A percentile compares a stretch with the other conserved stretches of the same genome.
Evolutionary conservation across 108 stramenopile species (phyloP).

Genomic region (Chaetoceros tenuissimus): DNA sequence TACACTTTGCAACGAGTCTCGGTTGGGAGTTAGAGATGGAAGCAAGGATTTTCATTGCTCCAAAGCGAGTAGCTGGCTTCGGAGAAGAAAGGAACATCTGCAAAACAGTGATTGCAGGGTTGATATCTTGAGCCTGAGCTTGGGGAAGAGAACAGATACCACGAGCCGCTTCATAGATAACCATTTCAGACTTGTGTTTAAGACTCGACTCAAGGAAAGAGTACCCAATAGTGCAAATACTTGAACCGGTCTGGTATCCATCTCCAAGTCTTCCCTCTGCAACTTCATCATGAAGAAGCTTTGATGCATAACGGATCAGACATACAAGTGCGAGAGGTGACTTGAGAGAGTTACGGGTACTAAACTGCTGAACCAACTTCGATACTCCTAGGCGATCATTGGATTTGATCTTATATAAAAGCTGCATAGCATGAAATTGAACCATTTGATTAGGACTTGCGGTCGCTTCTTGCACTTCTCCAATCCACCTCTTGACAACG

Average conservation of each 20-base stretch:
- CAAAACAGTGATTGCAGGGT: constrained; percentile 93
- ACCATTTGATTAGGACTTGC: constrained; percentile 94
- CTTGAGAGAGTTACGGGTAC: constrained; percentile 79
- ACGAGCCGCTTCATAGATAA: constrained; percentile 97
- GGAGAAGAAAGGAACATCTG: constrained; percentile 91
- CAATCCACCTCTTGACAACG: constrained; percentile 89
- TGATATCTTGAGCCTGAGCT: constrained; percentile 89
- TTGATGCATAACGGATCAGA: constrained; percentile 94
- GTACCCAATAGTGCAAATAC: constrained; percentile 84
- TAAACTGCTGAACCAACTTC: constrained; percentile 90
- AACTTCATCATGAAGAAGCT: constrained; percentile 72
- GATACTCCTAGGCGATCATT: constrained; percentile 95
- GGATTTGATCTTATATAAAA: constrained; percentile 97
- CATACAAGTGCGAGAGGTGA: constrained; percentile 90
- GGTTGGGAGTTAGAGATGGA: constrained; percentile 88
- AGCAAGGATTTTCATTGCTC: constrained; percentile 91
- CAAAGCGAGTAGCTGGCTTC: constrained; percentile 91
- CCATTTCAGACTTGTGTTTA: constrained; percentile 93
- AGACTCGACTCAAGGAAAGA: constrained; percentile 88
- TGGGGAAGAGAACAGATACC: constrained; percentile 93
- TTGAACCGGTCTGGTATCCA: constrained; percentile 26
- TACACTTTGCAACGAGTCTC: constrained; percentile 92
- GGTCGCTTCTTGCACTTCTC: constrained; percentile 91
- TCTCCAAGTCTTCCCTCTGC: constrained; percentile 49
- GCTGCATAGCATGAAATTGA: constrained; percentile 96